Percentiles rank a stretch among this genome's conserved stretches.
Evolutionary conservation across 805 yeast genomes (phyloP).

Genomic region (Kregervanrija fluxuum): DNA sequence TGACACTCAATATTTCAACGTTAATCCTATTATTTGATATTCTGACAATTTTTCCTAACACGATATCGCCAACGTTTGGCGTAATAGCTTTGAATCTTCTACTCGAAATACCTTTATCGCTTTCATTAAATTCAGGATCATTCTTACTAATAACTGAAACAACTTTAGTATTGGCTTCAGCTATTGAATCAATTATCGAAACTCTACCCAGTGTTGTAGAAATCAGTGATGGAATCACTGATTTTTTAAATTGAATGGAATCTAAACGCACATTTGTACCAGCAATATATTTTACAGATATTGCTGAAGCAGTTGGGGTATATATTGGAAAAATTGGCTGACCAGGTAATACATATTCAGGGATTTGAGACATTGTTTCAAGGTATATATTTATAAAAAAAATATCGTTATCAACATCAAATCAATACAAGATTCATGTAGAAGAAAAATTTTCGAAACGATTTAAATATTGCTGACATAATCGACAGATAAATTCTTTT

Average conservation of each 20-base stretch:
- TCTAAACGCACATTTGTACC: constrained; percentile 61
- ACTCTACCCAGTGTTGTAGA: constrained; percentile 63
- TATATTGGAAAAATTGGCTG: constrained; percentile 61
- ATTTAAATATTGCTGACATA: neutral
- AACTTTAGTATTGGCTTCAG: constrained; percentile 5
- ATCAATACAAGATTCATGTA: too few species aligned
- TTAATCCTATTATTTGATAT: constrained; percentile 63
- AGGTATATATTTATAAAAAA: too few species aligned
- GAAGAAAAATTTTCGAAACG: too few species aligned
- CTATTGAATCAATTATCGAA: constrained; percentile 4
- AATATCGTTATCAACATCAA: too few species aligned
- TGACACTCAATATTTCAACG: constrained; percentile 56
- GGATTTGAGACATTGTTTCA: constrained; percentile 16
- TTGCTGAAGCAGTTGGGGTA: constrained; percentile 21
- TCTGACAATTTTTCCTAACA: constrained; percentile 66
- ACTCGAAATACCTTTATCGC: neutral
- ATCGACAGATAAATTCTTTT: neutral
- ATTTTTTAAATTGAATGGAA: constrained; percentile 34
- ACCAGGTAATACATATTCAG: constrained; percentile 66
- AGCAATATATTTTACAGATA: constrained; percentile 36
- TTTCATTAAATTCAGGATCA: constrained; percentile 11
- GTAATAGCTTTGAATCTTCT: constrained; percentile 32
- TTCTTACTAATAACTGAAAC: constrained; percentile 20
- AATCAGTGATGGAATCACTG: constrained; percentile 33
- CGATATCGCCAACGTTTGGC: constrained; percentile 82